Evolutionary conservation across 2,329 filamentous ascomycete species (phyloP).

Genomic region (Trichophyton schoenleinii): DNA sequence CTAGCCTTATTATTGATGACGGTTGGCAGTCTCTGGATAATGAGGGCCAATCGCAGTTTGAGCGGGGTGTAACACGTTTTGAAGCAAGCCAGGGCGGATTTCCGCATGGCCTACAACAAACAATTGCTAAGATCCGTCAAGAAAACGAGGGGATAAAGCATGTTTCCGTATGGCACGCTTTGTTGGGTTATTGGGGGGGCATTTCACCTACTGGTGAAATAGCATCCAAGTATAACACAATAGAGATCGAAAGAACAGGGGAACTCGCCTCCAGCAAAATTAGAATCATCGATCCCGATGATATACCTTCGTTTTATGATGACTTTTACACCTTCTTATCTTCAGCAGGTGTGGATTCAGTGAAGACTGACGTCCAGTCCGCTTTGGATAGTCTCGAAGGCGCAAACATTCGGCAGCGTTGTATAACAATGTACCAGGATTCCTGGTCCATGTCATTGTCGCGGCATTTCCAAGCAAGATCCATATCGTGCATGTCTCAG

Average conservation of each 20-base stretch:
- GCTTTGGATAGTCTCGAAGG: constrained; percentile 64
- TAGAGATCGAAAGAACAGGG: constrained; percentile 42
- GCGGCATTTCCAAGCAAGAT: constrained; percentile 61
- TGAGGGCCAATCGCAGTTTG: constrained; percentile 40
- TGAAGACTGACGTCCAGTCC: constrained; percentile 91
- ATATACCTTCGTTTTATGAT: constrained; percentile 65
- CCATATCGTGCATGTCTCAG: constrained; percentile 92
- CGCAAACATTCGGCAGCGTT: constrained; percentile 54
- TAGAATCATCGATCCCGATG: constrained; percentile 59
- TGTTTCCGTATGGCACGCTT: constrained; percentile 87
- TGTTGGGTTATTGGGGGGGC: constrained; percentile 82
- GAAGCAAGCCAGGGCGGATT: constrained; percentile 73
- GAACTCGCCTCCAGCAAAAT: constrained; percentile 51
- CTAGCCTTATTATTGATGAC: constrained; percentile 87
- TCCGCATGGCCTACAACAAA: constrained; percentile 62
- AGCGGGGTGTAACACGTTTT: constrained; percentile 60
- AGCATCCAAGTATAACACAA: constrained; percentile 65
- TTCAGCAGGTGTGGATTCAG: constrained; percentile 62
- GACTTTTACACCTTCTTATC: constrained; percentile 83
- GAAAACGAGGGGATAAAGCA: constrained; percentile 63
- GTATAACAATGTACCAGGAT: constrained; percentile 68
- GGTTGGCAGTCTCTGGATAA: constrained; percentile 77
- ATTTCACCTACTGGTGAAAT: constrained; percentile 64
- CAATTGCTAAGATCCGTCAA: constrained; percentile 55
- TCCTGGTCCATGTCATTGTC: constrained; percentile 71